A percentile compares a stretch with the other conserved stretches of the same genome.
Conservation (phyloP, 139 green algal genomes). For the Tetradesmus obliquus region DNA sequence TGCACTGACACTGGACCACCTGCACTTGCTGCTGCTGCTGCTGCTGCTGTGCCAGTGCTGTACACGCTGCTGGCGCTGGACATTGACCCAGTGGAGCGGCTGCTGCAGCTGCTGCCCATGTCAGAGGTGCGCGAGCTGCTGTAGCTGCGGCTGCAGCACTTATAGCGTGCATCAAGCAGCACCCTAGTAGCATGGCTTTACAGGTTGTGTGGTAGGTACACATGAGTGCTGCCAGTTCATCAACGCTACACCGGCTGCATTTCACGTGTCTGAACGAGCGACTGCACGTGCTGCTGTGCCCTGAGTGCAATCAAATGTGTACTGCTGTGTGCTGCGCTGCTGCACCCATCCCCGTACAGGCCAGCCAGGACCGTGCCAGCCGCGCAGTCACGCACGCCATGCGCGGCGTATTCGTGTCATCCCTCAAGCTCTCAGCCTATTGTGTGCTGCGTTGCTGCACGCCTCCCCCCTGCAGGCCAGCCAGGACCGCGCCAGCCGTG, state of each 20-base stretch:
- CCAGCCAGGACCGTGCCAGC: conserved; percentile 13
- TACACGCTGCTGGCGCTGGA: conserved; percentile 68
- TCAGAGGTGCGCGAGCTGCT: conserved; percentile 49
- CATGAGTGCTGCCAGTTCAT: no score
- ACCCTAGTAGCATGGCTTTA: neutral
- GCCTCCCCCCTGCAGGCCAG: conserved; percentile 18
- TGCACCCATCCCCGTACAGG: conserved; percentile 2
- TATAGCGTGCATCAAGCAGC: neutral
- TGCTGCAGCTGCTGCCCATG: conserved; percentile 65
- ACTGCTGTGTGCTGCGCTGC: no score
- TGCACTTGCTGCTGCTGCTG: neutral
- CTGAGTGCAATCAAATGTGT: no score
- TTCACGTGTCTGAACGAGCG: no score
- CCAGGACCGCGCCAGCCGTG: conserved; percentile 16
- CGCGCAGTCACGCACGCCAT: conserved; percentile 12
- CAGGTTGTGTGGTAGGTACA: neutral
- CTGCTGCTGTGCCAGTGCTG: conserved; percentile 52
- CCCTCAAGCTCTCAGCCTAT: conserved; percentile 72
- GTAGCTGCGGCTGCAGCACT: neutral
- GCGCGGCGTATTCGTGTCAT: conserved; percentile 65
- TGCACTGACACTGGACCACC: no score
- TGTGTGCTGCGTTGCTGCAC: conserved; percentile 44
- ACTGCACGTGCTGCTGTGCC: no score
- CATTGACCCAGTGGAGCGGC: conserved; percentile 62
- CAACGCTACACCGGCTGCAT: no score